A percentile compares a stretch with the other conserved stretches of the same genome.
These are phyloP conservation scores for Malus fusca DNA, from an alignment of 306 rosid species.

Conservation along the genomic window DNA sequence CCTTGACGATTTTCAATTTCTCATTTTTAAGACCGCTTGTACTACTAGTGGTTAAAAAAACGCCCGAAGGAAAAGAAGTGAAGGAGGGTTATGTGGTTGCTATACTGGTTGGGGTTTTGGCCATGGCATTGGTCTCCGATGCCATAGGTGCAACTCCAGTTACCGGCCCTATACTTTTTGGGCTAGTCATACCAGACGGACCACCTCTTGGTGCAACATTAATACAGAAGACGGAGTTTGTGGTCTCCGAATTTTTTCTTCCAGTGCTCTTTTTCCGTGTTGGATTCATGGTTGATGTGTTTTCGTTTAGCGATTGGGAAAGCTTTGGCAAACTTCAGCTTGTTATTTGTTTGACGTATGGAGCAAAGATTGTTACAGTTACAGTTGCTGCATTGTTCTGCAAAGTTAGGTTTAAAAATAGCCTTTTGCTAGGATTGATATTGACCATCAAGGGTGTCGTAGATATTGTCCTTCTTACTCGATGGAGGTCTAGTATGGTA, in stretches of 20 bases:
- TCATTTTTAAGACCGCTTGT: constrained; percentile 12
- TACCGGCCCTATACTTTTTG: constrained; percentile 38
- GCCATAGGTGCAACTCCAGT: constrained; percentile 30
- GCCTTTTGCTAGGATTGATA: constrained; percentile 47
- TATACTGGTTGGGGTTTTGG: constrained; percentile 20
- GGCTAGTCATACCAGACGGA: constrained; percentile 60
- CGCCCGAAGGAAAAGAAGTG: constrained; percentile 21
- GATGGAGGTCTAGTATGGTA: constrained; percentile 28
- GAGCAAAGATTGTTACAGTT: constrained; percentile 45
- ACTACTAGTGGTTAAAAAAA: not conserved
- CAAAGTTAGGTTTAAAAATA: constrained; percentile 56
- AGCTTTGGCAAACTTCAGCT: constrained; percentile 27
- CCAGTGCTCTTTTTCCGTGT: constrained; percentile 34
- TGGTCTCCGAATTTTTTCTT: constrained; percentile 36
- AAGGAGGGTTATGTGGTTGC: constrained; percentile 17
- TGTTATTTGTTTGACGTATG: constrained; percentile 15
- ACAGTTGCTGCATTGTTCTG: constrained; percentile 47
- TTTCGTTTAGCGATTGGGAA: constrained; percentile 31
- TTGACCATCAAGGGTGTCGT: constrained; percentile 62
- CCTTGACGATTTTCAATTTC: not conserved
- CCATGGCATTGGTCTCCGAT: constrained; percentile 39
- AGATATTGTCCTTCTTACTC: constrained; percentile 36
- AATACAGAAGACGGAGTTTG: constrained; percentile 43
- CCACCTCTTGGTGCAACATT: constrained; percentile 62
- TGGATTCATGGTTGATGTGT: constrained; percentile 41